Conservation (phyloP, 805 yeast species). For the Clavispora santaluciae region DNA sequence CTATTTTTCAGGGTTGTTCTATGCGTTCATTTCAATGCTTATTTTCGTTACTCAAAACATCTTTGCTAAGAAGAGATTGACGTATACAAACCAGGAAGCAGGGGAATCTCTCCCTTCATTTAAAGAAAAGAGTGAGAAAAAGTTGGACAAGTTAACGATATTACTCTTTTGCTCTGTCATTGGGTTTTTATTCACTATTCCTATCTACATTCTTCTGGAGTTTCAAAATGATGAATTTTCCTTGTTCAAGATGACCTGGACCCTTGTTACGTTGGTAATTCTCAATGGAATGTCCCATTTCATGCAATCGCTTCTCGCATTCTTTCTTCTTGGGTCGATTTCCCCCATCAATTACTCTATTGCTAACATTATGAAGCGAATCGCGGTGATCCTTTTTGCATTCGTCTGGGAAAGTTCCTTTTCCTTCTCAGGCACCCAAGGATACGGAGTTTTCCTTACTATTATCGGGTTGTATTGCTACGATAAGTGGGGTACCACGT, state of each 20-base stretch:
- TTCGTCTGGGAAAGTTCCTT: slow-evolving; percentile 49
- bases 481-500: slow-evolving; percentile 34
- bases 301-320: slow-evolving; percentile 67
- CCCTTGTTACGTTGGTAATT: slow-evolving; percentile 37
- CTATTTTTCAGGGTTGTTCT: slow-evolving; percentile 38
- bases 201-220: slow-evolving; percentile 61
- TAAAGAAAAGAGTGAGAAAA: slow-evolving; percentile 23
- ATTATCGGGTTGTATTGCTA: slow-evolving; percentile 38
- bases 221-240: slow-evolving; percentile 24
- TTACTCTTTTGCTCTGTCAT: slow-evolving; percentile 65
- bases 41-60: slow-evolving; percentile 77
- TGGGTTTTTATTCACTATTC: slow-evolving; percentile 64
- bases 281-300: slow-evolving; percentile 71
- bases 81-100: slow-evolving; percentile 34
- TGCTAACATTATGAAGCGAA: slow-evolving; percentile 72
- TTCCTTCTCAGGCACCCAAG: slow-evolving; percentile 35
- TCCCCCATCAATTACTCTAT: slow-evolving; percentile 77
- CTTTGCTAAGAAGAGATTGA: slow-evolving; percentile 69
- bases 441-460: slow-evolving; percentile 33
- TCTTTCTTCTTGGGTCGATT: slow-evolving; percentile 65
- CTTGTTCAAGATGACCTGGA: slow-evolving; percentile 25
- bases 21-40: slow-evolving; percentile 52
- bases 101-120: slow-evolving; percentile 20
- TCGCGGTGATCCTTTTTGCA: slow-evolving; percentile 63
- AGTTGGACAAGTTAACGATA: slow-evolving; percentile 67